phyloP scores from a whole-genome alignment of 1,284 basidiomycete genomes.

The Lentinula novae-zelandiae region DNA sequence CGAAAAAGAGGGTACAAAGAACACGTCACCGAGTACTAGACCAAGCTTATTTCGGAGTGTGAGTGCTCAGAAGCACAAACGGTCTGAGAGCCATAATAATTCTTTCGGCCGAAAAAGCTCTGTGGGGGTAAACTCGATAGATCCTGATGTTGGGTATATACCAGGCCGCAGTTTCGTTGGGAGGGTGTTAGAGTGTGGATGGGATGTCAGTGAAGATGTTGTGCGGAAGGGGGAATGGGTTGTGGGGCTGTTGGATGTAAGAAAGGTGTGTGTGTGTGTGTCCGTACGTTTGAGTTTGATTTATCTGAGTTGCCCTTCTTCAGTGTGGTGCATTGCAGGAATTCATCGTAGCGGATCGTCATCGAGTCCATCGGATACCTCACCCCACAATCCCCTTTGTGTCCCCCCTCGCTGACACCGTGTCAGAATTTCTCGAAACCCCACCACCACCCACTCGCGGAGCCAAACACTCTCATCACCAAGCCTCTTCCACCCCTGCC shows the following conservation, averaged over 20 bases:
- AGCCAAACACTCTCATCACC: not conserved
- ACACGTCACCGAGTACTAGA: not conserved
- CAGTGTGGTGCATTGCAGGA: conserved; percentile 82
- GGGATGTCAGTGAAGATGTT: conserved; percentile 66
- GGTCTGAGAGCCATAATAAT: conserved; percentile 13
- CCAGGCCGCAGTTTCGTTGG: conserved; percentile 85
- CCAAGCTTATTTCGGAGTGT: conserved; percentile 19
- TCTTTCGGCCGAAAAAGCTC: conserved; percentile 19
- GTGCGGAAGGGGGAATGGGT: conserved; percentile 80
- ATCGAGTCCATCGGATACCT: conserved; percentile 70
- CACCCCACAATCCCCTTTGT: conserved; percentile 37
- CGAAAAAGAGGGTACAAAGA: not conserved
- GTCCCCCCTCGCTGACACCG: not conserved
- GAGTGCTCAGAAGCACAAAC: conserved; percentile 5
- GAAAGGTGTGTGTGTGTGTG: conserved; percentile 56
- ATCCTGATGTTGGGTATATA: conserved; percentile 59
- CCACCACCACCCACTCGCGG: not conserved
- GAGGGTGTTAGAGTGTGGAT: conserved; percentile 73
- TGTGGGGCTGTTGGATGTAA: conserved; percentile 69
- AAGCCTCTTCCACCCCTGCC: not conserved
- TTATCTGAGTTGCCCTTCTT: conserved; percentile 1
- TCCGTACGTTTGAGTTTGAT: conserved; percentile 2
- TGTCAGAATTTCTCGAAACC: not conserved
- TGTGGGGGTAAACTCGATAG: conserved; percentile 7
- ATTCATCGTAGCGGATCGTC: conserved; percentile 78